Base-by-base conservation (phyloP, 345 rosid genomes). In the Reutealis trisperma region DNA sequence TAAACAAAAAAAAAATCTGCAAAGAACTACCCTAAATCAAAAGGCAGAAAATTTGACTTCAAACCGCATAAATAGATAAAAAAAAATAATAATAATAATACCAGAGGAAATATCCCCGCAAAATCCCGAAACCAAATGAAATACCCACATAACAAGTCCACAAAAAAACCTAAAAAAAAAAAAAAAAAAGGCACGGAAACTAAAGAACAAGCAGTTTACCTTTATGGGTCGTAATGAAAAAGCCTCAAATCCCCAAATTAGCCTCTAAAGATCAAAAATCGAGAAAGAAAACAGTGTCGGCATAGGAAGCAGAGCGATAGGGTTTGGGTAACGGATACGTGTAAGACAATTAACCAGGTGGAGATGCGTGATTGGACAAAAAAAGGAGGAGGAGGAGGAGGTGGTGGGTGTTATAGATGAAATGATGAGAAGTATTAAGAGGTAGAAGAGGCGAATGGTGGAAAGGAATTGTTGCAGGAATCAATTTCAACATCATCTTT, bases 301-400 rank as follows among this genome's bases (percentile, higher is more conserved):
- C 5, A 3, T 37, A 37, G 6, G 6, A 37, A 37, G 0, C 30
- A 59, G 63, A n/a, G 42, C 5, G 19, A 63, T 19, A 15, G 27
- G 22, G 22, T 75, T 54, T 14, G 59, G 73, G 58, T 19, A 22
- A 34, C 24, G 25, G 52, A 30, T 42, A 30, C 47, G 47, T 57
- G 58, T 67, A 32, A 27, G 72, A 59, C n/a, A 45, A 27, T 8
- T 45, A 32, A 63, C 74, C 63, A 77, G 69, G 69, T 77, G 79
- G 63, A 52, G 24, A 8, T 1, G 18, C 19, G 61, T 69, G 61
- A 61, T 77, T 69, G 74, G 79, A 11, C 14, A 44, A 24, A 30
- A 14, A 61, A 49, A 69, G 68, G 34, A 47, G 65, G 78, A 3
- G 71, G 71, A 13, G 72, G 34, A 47, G 65, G 78, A 3, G 71